Percentiles rank a stretch among this genome's conserved stretches.
These are phyloP conservation scores for Trichosporon coremiiforme DNA, from an alignment of 1,284 basidiomycete species.

Conservation along the genomic window DNA sequence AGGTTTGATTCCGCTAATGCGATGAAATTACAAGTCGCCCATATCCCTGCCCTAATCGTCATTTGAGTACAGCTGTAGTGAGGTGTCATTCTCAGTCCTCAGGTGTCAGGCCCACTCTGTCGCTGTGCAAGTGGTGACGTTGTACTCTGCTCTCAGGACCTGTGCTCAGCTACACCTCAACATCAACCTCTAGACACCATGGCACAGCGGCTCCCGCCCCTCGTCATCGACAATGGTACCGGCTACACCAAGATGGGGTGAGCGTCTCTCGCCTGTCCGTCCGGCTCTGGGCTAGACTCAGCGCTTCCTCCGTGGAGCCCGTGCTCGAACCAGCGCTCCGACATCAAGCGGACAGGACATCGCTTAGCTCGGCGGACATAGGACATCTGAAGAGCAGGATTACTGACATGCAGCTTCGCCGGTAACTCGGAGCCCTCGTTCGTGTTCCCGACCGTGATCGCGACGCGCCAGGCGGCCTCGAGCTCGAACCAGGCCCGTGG, in stretches of 20 bases:
- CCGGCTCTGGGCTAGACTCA: background rate
- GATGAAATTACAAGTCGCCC: no score
- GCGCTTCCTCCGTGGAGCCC: background rate
- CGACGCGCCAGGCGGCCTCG: slow-evolving; percentile 64
- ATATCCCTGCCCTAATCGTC: no score
- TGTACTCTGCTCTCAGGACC: slow-evolving; percentile 17
- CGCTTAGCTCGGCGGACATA: background rate
- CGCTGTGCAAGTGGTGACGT: slow-evolving; percentile 8
- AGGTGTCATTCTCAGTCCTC: background rate
- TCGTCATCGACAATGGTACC: slow-evolving; percentile 97
- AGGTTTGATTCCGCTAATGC: background rate
- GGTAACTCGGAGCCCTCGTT: slow-evolving; percentile 99
- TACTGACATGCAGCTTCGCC: slow-evolving; percentile 70
- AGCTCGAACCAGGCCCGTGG: slow-evolving; percentile 59
- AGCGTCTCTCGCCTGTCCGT: slow-evolving; percentile 39
- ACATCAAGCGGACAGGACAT: slow-evolving; percentile 6
- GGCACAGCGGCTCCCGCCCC: slow-evolving; percentile 74
- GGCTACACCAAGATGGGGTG: slow-evolving; percentile 98
- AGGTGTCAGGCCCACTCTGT: slow-evolving; percentile 5
- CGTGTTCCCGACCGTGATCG: slow-evolving; percentile 95
- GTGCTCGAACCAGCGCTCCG: background rate
- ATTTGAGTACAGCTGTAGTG: background rate
- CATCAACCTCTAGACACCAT: slow-evolving; percentile 57
- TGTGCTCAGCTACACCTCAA: slow-evolving; percentile 18
- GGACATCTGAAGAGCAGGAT: slow-evolving; percentile 5